phyloP scores from a whole-genome alignment of 305 asterid species.

The Salvia sclarea region DNA sequence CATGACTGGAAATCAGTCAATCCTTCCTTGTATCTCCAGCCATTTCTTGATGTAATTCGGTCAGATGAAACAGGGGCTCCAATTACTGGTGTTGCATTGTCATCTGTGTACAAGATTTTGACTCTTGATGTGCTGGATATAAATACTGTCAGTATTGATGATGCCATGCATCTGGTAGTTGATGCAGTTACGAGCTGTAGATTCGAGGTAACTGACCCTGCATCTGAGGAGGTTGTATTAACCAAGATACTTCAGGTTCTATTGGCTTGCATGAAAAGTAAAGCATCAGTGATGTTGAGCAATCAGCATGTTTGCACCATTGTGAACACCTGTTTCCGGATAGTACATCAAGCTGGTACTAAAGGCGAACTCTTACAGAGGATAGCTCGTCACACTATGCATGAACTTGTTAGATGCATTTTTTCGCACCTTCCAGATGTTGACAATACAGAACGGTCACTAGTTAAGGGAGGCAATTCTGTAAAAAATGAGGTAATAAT shows the following conservation, averaged over 20 bases:
- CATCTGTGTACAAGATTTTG: conserved; percentile 88
- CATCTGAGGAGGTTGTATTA: conserved; percentile 93
- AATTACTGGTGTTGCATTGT: conserved; percentile 87
- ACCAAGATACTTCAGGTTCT: conserved; percentile 97
- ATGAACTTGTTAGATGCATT: conserved; percentile 90
- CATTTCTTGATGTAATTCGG: conserved; percentile 88
- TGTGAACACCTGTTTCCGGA: conserved; percentile 83
- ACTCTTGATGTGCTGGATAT: conserved; percentile 79
- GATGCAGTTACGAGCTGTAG: conserved; percentile 99
- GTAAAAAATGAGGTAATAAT: conserved; percentile 57
- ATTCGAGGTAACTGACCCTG: conserved; percentile 94
- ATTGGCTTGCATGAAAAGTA: conserved; percentile 92
- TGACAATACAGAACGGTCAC: conserved; percentile 65
- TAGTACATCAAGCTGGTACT: conserved; percentile 93
- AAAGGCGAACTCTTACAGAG: conserved; percentile 91
- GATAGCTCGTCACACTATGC: conserved; percentile 94
- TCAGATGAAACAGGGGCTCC: conserved; percentile 99
- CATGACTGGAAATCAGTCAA: conserved; percentile 80
- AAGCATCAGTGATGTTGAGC: conserved; percentile 83
- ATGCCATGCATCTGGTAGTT: conserved; percentile 87
- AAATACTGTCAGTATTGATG: conserved; percentile 69
- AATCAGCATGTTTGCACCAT: conserved; percentile 95
- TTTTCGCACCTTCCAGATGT: conserved; percentile 88
- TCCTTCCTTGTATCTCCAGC: conserved; percentile 87
- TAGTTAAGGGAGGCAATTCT: conserved; percentile 75